These are phyloP conservation scores for Stemphylium vesicarium DNA, from an alignment of 2,329 filamentous ascomycete genomes.

Conservation along the genomic window DNA sequence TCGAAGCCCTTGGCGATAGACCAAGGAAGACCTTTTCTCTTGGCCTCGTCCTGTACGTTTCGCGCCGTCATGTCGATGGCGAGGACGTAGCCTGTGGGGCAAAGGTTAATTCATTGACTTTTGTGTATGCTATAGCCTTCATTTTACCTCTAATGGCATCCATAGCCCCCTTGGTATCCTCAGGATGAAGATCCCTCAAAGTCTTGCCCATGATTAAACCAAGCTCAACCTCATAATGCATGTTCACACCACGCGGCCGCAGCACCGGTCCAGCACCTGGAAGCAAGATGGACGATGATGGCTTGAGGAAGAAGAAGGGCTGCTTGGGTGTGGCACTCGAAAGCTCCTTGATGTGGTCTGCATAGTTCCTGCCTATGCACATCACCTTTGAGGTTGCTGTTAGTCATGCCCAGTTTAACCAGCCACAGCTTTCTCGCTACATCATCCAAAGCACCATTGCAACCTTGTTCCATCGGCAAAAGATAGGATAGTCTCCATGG, in stretches of 20 bases:
- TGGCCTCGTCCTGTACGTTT: constrained; percentile 94
- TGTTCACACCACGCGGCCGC: constrained; percentile 78
- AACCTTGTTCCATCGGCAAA: too few species aligned
- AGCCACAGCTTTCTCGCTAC: not conserved
- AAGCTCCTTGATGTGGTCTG: constrained; percentile 92
- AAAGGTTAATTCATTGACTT: not conserved
- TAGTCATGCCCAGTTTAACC: not conserved
- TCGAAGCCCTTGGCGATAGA: constrained; percentile 97
- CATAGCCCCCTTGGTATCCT: constrained; percentile 77
- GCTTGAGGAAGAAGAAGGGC: constrained; percentile 99
- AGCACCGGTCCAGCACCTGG: constrained; percentile 80
- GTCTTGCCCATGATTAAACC: constrained; percentile 86
- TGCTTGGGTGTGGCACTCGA: constrained; percentile 87
- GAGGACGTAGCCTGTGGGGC: constrained; percentile 74
- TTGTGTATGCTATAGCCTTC: not conserved
- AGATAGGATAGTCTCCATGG: too few species aligned
- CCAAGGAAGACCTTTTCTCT: constrained; percentile 96
- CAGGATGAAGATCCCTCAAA: constrained; percentile 74
- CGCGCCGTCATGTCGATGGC: constrained; percentile 97
- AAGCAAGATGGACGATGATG: constrained; percentile 81
- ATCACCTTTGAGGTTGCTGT: constrained; percentile 65
- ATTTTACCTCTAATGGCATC: constrained; percentile 78
- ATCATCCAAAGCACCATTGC: too few species aligned
- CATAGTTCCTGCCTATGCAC: constrained; percentile 96
- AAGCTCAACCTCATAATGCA: constrained; percentile 96